phyloP scores from a whole-genome alignment of 2,329 filamentous ascomycete genomes.

The Colletotrichum caudatum region DNA sequence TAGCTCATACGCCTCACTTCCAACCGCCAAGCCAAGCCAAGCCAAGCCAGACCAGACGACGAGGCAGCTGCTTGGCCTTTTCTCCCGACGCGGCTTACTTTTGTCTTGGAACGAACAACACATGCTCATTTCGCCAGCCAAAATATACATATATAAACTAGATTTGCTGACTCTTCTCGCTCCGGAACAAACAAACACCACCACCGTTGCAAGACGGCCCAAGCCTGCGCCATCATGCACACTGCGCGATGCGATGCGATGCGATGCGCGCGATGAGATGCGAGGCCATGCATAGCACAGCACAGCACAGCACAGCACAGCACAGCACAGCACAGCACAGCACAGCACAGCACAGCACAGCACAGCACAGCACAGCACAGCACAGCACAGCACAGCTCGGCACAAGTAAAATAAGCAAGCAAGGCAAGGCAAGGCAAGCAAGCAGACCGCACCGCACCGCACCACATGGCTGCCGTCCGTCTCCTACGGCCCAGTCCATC shows the following conservation, averaged over 20 bases:
- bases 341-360: slow-evolving; percentile 33
- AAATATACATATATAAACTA: too few species aligned
- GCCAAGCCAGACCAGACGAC: too few species aligned
- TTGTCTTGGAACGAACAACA: slow-evolving; percentile 12
- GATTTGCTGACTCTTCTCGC: not conserved
- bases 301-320: slow-evolving; percentile 32
- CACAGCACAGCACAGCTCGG: slow-evolving; percentile 29
- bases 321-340: slow-evolving; percentile 32
- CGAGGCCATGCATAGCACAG: slow-evolving; percentile 28
- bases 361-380: slow-evolving; percentile 35
- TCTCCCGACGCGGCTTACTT: not conserved
- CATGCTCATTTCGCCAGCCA: slow-evolving; percentile 14
- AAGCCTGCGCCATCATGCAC: slow-evolving; percentile 15
- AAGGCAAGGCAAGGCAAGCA: slow-evolving; percentile 12
- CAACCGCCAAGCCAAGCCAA: slow-evolving; percentile 1
- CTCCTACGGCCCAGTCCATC: not conserved
- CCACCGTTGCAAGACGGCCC: slow-evolving; percentile 12
- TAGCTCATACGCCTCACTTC: slow-evolving; percentile 7
- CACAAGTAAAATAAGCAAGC: slow-evolving; percentile 22
- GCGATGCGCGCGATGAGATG: slow-evolving; percentile 18
- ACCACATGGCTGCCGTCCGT: not conserved
- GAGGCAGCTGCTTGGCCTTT: slow-evolving; percentile 4
- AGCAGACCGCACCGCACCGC: slow-evolving; percentile 17
- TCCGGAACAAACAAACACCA: slow-evolving; percentile 6
- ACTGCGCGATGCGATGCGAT: slow-evolving; percentile 12